A percentile compares a stretch with the other conserved stretches of the same genome.
Conservation (phyloP, 495 filamentous ascomycete genomes). For the Amniculicola lignicola region DNA sequence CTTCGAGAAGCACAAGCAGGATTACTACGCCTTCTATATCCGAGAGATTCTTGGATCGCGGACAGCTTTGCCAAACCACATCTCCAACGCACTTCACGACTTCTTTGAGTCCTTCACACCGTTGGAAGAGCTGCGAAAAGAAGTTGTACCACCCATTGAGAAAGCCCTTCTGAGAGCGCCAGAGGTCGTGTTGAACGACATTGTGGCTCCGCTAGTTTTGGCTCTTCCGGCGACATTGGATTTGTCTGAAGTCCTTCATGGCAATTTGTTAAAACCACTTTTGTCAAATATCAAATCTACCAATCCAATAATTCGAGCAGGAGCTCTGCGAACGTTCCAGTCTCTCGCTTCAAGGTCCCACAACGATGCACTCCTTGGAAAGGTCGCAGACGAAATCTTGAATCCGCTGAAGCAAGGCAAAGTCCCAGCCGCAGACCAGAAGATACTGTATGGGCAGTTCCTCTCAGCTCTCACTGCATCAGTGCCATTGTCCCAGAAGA, state of each 20-base stretch:
- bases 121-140: conserved; percentile 67
- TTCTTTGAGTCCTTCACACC: conserved; percentile 78
- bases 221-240: conserved; percentile 69
- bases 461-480: conserved; percentile 60
- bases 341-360: conserved; percentile 57
- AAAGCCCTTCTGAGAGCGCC: conserved; percentile 85
- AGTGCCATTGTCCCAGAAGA: conserved; percentile 55
- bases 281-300: conserved; percentile 86
- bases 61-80: conserved; percentile 63
- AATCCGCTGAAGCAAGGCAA: conserved; percentile 76
- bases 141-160: conserved; percentile 77
- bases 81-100: conserved; percentile 70
- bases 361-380: conserved; percentile 54
- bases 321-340: conserved; percentile 69
- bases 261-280: conserved; percentile 75
- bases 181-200: conserved; percentile 76
- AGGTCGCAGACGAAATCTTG: conserved; percentile 72
- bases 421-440: conserved; percentile 74
- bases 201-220: conserved; percentile 66
- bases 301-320: conserved; percentile 70
- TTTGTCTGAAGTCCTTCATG: conserved; percentile 65
- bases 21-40: conserved; percentile 74
- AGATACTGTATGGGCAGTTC: conserved; percentile 74
- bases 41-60: conserved; percentile 83
- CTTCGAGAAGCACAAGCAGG: conserved; percentile 61